phyloP scores from a whole-genome alignment of 805 yeast genomes.

The Monosporozyma aquatica region DNA sequence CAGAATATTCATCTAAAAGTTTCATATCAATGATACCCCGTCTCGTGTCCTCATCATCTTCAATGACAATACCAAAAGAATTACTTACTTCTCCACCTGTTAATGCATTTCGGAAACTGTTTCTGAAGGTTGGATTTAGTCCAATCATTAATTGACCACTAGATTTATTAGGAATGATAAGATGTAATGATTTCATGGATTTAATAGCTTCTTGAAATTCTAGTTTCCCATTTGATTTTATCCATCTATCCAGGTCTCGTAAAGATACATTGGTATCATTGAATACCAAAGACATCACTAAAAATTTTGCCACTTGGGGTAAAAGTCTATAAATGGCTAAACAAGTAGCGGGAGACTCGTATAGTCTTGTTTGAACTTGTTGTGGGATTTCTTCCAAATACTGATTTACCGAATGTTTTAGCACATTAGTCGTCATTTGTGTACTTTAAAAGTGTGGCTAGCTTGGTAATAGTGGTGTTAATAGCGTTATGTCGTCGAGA shows the following conservation, averaged over 20 bases:
- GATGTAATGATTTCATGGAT: slow-evolving; percentile 64
- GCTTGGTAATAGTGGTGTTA: no score
- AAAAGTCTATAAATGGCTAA: slow-evolving; percentile 83
- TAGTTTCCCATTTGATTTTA: slow-evolving; percentile 46
- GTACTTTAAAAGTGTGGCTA: no score
- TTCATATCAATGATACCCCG: slow-evolving; percentile 46
- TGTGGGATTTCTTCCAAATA: slow-evolving; percentile 87
- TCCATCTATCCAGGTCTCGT: slow-evolving; percentile 66
- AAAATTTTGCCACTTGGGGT: slow-evolving; percentile 83
- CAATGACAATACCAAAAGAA: slow-evolving; percentile 70
- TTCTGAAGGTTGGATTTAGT: slow-evolving; percentile 64
- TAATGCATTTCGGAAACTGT: slow-evolving; percentile 69
- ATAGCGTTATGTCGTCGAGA: neutral
- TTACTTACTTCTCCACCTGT: slow-evolving; percentile 65
- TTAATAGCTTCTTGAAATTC: slow-evolving; percentile 67
- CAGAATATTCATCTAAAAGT: slow-evolving; percentile 70
- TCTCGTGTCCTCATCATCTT: slow-evolving; percentile 37
- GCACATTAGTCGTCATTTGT: slow-evolving; percentile 30
- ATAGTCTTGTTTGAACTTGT: slow-evolving; percentile 71
- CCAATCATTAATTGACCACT: slow-evolving; percentile 29
- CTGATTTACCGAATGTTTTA: slow-evolving; percentile 72
- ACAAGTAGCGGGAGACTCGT: slow-evolving; percentile 87
- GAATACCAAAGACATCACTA: slow-evolving; percentile 79
- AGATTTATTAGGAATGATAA: slow-evolving; percentile 39
- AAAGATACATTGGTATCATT: slow-evolving; percentile 63